Evolutionary conservation across 2,329 filamentous ascomycete genomes (phyloP), one percentile per base, ranked within the genome.

Genomic region (Cytospora leucostoma): DNA sequence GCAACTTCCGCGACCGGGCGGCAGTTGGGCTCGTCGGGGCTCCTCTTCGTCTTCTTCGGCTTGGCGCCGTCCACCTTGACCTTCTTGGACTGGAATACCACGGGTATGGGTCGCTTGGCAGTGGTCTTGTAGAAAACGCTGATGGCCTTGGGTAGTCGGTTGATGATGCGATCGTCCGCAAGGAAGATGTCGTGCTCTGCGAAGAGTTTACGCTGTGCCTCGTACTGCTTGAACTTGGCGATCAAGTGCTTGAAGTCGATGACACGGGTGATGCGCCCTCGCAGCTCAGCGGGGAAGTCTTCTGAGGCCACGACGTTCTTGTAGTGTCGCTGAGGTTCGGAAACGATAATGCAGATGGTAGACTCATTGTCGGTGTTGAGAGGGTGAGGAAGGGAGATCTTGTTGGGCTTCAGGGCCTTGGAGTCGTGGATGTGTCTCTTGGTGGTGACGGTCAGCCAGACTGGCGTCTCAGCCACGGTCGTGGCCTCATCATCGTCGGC

Each of bases 121-220:
- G 89, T 91, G 62, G 80, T 84, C 80, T 93, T 90, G 84, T 95
- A 98, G 76, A 99, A 98, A 1, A 89, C 98, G 70, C 94, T 95
- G 13, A 99, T 86, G 3, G 88, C 81, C 68, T 86, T 84, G 62
- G 93, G 92, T 65, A 98, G 83, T 34, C 82, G 79, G 74, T 84
- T 88, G 72, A 88, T 82, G 70, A 99, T 90, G 56, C 95, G 84
- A 73, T 97, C 91, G 75, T 99, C 95, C 59, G 91, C 94, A 63
- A 99, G 83, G 80, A 99, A 98, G 62, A 98, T 80, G 74, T 98
- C 95, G 76, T 97, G 92, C 76, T 97, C 92, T 52, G 87, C 81
- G 67, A 89, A 85, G 40, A 99, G 84, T 76, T 95, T 92, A 68
- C 95, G 84, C 76, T 91, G 88, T 59, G 87, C 87, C 80, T 99